Percentiles rank a stretch among this genome's conserved stretches.
phyloP scores from a whole-genome alignment of 2,329 filamentous ascomycete genomes.

The Phaeosphaeriaceae sp. region DNA sequence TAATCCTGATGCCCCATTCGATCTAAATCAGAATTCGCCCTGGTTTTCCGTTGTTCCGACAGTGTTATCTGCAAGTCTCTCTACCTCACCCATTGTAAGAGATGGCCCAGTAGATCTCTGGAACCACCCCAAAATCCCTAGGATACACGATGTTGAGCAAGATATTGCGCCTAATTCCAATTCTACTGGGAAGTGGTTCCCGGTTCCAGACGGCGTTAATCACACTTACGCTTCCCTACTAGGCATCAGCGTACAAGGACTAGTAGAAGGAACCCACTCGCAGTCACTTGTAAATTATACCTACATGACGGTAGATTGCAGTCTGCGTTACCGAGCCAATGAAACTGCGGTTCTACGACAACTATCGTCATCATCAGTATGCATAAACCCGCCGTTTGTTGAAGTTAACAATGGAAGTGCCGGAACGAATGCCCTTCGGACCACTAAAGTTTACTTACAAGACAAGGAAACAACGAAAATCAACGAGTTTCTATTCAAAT shows the following conservation, averaged over 20 bases:
- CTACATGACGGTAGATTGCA: background rate
- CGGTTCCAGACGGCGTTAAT: background rate
- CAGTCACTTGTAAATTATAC: constrained; percentile 2
- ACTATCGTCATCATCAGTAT: background rate
- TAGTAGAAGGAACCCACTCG: background rate
- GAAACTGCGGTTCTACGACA: background rate
- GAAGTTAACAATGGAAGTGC: no score
- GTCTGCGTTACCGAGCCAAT: background rate
- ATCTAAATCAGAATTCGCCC: background rate
- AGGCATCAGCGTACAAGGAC: constrained; percentile 6
- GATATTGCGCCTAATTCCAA: background rate
- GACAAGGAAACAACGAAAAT: background rate
- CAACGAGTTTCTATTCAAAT: background rate
- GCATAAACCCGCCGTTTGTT: background rate
- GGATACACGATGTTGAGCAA: constrained; percentile 2
- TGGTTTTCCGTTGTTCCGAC: background rate
- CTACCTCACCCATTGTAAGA: background rate
- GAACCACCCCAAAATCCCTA: constrained; percentile 12
- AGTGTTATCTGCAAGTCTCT: constrained; percentile 6
- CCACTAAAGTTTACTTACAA: background rate
- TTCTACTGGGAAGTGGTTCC: background rate
- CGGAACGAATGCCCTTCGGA: background rate
- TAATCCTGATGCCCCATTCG: background rate
- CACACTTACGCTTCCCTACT: constrained; percentile 4
- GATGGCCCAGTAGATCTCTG: constrained; percentile 5